Evolutionary conservation across 163 green algal species (phyloP).

Genomic region (Chlamydomonas reinhardtii): DNA sequence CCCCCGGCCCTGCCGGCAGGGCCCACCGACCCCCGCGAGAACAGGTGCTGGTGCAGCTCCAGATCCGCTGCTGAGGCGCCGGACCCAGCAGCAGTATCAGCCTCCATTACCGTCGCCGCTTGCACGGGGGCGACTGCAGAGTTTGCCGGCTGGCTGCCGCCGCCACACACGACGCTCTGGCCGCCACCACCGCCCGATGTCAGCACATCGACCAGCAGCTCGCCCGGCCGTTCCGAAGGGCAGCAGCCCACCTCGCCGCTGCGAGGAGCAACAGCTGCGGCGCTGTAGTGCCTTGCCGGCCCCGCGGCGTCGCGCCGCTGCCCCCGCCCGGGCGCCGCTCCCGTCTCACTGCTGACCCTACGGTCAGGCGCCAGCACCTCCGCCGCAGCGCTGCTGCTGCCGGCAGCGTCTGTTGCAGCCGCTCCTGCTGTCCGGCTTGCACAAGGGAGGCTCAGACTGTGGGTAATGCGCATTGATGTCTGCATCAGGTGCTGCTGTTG

Average conservation of each 20-base stretch:
- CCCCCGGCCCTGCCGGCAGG: too few species aligned
- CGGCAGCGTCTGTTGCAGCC: neutral
- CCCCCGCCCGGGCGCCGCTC: neutral
- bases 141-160: too few species aligned
- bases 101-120: neutral
- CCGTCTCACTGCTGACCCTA: neutral
- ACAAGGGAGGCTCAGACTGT: too few species aligned
- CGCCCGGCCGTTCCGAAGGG: neutral
- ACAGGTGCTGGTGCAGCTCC: neutral
- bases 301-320: too few species aligned
- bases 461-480: too few species aligned
- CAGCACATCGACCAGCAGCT: slow-evolving; percentile 16
- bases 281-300: too few species aligned
- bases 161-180: too few species aligned
- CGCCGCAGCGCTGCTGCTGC: neutral
- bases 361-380: neutral
- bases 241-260: neutral
- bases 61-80: neutral
- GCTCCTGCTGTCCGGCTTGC: too few species aligned
- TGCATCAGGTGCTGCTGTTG: too few species aligned
- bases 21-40: too few species aligned
- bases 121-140: neutral
- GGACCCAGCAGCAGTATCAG: neutral
- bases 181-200: neutral
- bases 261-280: too few species aligned